These are phyloP conservation scores for Coffea canephora DNA, from an alignment of 257 asterid genomes.

Conservation along the genomic window DNA sequence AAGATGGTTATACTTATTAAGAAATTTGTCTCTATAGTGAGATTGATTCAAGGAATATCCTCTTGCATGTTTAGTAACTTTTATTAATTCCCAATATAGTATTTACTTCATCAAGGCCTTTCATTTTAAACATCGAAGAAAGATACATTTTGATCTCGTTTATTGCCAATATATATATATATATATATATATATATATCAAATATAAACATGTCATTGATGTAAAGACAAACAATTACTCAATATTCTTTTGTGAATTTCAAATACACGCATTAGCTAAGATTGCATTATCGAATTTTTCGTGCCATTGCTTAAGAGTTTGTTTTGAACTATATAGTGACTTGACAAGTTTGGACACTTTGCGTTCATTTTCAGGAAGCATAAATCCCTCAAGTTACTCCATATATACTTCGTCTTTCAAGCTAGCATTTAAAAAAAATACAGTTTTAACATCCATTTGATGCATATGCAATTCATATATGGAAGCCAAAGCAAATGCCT, in stretches of 20 bases:
- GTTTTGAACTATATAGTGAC: background rate
- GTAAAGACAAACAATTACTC: background rate
- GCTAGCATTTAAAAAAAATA: background rate
- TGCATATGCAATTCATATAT: too few species aligned
- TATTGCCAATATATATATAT: background rate
- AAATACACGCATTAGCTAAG: background rate
- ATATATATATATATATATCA: background rate
- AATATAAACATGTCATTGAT: background rate
- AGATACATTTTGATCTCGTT: conserved; percentile 4
- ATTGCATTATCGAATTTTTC: background rate
- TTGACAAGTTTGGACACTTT: background rate
- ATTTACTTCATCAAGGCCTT: conserved; percentile 1
- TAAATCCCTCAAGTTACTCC: background rate
- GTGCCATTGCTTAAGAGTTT: background rate
- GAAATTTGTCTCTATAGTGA: background rate
- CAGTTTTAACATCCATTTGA: background rate
- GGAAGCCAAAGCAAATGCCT: background rate
- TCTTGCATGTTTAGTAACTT: background rate
- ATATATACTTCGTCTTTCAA: background rate
- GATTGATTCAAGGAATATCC: background rate
- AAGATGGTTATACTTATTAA: background rate
- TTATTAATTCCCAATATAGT: background rate
- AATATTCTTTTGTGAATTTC: background rate
- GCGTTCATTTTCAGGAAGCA: background rate
- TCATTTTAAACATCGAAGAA: background rate